Evolutionary conservation across 2,329 filamentous ascomycete genomes (phyloP), one percentile per base, ranked within the genome.

Genomic region (Sporothrix pseudoabietina): DNA sequence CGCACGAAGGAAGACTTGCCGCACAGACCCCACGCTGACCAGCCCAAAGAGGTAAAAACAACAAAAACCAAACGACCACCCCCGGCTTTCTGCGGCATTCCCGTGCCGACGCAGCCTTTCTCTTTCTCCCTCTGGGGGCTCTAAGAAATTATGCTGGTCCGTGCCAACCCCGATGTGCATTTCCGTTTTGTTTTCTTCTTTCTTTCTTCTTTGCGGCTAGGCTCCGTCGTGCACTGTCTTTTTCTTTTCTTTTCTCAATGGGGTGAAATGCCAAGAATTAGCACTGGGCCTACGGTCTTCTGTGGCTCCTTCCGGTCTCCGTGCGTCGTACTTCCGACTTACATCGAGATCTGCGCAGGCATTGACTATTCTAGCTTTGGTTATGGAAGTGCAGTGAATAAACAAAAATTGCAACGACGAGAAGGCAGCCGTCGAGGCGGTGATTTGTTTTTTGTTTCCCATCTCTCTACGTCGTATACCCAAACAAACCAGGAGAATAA

Each of bases 251-350:
- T 63, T 63, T 22, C 16, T 61, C 1, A 22, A 26, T 26, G 22
- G 22, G 26, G 26, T 26, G 26, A 26, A 26, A 26, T 26, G 26
- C 26, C 26, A 26, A 26, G 47, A 30, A 19, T 30, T 30, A 32
- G 4, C 41, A 12, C 63, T 66, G 63, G 63, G 63, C 30, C 59
- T 14, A 26, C 63, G 63, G 63, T 49, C 63, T 66, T 66, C 41
- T 49, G 7, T 30, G 41, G 26, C 41, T 66, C 41, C 41, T 49
- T 66, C 63, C 63, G 63, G 22, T 49, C 22, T 49, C 63, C 63
- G 63, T 66, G 32, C 63, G 30, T 49, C 16, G 41, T 47, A 47
- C 47, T 47, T 44, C 41, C 39, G 41, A 65, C 59, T 65, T 49
- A 32, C 41, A 66, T 66, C 22, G 63, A 30, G 41, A 49, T 30